A percentile compares a stretch with the other conserved stretches of the same genome.
These are phyloP conservation scores for Blastobotrys malaysiensis DNA, from an alignment of 1,139 yeast species.

Conservation along the genomic window DNA sequence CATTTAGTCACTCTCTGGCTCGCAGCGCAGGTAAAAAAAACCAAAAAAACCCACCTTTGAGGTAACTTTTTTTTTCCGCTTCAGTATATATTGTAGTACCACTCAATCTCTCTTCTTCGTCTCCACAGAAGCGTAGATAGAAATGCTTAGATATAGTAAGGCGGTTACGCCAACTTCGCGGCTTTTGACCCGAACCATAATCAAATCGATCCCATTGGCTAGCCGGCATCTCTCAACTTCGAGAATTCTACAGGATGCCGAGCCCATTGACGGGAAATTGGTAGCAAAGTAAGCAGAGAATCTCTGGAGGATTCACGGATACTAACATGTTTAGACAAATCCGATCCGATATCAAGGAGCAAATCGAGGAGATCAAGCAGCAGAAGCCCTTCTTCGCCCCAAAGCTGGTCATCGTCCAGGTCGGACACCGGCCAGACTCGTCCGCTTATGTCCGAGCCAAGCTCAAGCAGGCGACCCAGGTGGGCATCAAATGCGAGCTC, in stretches of 20 bases:
- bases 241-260: constrained; percentile 22
- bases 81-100: background rate
- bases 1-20: background rate
- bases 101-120: background rate
- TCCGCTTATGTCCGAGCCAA: constrained; percentile 94
- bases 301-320: background rate
- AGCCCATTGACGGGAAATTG: constrained; percentile 63
- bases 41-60: background rate
- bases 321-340: constrained; percentile 19
- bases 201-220: background rate
- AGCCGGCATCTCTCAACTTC: constrained; percentile 12
- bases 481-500: constrained; percentile 67
- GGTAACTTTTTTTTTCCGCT: background rate
- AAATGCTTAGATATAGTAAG: constrained; percentile 7
- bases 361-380: constrained; percentile 51
- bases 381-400: constrained; percentile 65
- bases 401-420: constrained; percentile 76
- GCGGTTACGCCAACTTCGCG: background rate
- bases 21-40: background rate
- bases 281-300: constrained; percentile 45
- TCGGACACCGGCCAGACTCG: constrained; percentile 86
- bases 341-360: constrained; percentile 35
- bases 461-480: constrained; percentile 80
- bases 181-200: background rate
- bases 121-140: background rate